These are phyloP conservation scores for Leccinum barrowsii DNA, from an alignment of 768 basidiomycete genomes.

Conservation along the genomic window DNA sequence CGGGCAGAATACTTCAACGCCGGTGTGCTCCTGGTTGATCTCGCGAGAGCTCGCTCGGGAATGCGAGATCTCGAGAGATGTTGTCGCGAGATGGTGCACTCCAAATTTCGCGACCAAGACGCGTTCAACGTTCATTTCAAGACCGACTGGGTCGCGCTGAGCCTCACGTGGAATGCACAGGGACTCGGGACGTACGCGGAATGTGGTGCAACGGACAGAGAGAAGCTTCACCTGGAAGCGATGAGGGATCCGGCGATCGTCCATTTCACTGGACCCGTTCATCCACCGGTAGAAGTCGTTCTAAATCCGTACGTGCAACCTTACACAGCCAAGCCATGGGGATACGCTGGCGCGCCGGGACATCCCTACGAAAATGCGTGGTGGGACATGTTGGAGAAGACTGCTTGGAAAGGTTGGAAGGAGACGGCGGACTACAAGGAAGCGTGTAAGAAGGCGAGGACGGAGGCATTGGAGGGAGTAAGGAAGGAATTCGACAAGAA, in stretches of 20 bases:
- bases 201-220: constrained; percentile 33
- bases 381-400: constrained; percentile 42
- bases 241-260: constrained; percentile 45
- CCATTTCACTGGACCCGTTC: constrained; percentile 56
- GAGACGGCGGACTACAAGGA: constrained; percentile 22
- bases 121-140: constrained; percentile 45
- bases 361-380: constrained; percentile 48
- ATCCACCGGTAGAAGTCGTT: constrained; percentile 42
- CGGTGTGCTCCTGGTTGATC: constrained; percentile 51
- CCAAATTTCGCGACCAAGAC: constrained; percentile 47
- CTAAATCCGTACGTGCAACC: constrained; percentile 53
- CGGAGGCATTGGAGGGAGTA: constrained; percentile 4
- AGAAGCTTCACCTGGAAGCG: constrained; percentile 28
- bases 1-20: constrained; percentile 49
- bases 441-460: constrained; percentile 11
- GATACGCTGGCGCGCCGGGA: constrained; percentile 49
- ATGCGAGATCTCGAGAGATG: constrained; percentile 26
- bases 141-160: constrained; percentile 40
- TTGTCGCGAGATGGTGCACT: constrained; percentile 25
- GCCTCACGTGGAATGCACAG: constrained; percentile 52
- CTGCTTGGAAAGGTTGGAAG: constrained; percentile 40
- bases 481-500: constrained; percentile 10
- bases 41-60: constrained; percentile 35
- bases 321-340: constrained; percentile 55
- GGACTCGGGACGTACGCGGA: constrained; percentile 53